Evolutionary conservation across 768 basidiomycete genomes (phyloP).

Genomic region (Sporobolomyces phaffii): DNA sequence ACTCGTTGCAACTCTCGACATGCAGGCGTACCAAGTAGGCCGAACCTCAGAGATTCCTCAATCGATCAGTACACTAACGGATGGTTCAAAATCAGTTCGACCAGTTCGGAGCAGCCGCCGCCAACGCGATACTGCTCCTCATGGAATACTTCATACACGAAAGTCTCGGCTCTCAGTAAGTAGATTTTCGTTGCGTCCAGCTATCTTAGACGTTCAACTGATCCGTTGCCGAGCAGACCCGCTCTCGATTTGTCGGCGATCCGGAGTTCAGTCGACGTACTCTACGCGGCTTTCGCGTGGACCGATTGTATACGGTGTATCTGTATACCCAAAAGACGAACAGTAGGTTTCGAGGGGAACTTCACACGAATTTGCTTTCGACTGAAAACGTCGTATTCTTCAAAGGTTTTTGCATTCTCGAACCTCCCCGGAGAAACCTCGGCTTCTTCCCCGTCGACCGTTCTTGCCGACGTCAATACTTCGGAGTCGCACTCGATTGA

Average conservation of each 20-base stretch:
- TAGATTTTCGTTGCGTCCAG: background rate
- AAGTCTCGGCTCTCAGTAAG: slow-evolving; percentile 25
- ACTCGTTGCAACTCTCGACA: slow-evolving; percentile 21
- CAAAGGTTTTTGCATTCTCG: slow-evolving; percentile 18
- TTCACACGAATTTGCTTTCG: too few species aligned
- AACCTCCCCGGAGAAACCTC: slow-evolving; percentile 20
- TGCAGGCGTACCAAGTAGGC: slow-evolving; percentile 32
- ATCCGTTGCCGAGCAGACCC: background rate
- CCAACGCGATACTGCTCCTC: slow-evolving; percentile 29
- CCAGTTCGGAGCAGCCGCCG: slow-evolving; percentile 16
- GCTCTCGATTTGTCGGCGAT: slow-evolving; percentile 12
- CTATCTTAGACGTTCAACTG: background rate
- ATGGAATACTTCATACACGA: slow-evolving; percentile 31
- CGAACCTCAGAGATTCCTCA: background rate
- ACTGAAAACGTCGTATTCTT: too few species aligned
- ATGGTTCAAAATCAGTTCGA: slow-evolving; percentile 9
- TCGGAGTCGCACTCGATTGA: background rate
- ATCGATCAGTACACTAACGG: background rate
- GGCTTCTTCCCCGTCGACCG: background rate
- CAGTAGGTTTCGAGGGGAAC: slow-evolving; percentile 1
- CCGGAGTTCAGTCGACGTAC: slow-evolving; percentile 1
- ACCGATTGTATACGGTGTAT: slow-evolving; percentile 29
- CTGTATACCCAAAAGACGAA: slow-evolving; percentile 18
- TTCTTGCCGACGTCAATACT: background rate
- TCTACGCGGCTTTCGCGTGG: slow-evolving; percentile 23